Evolutionary conservation across 495 filamentous ascomycete species (phyloP).

Genomic region (Elasticomyces elasticus): DNA sequence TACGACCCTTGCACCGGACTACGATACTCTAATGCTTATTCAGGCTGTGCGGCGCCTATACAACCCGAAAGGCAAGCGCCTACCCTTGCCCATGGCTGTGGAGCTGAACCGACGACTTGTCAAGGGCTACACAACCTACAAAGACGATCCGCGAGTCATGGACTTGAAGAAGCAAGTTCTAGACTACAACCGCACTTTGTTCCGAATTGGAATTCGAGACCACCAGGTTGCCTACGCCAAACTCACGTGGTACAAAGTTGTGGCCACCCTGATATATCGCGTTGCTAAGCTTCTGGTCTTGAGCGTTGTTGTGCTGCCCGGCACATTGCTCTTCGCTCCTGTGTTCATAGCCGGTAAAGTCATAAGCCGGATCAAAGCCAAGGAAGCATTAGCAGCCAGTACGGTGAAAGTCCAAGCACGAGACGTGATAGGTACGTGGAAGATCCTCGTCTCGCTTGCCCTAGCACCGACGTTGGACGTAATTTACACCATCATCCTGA

Average conservation of each 20-base stretch:
- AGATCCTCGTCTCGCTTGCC: constrained; percentile 81
- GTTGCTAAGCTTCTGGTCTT: constrained; percentile 65
- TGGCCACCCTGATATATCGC: constrained; percentile 71
- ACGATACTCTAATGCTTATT: constrained; percentile 92
- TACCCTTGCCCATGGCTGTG: constrained; percentile 87
- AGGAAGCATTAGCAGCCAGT: constrained; percentile 80
- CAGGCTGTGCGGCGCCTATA: constrained; percentile 92
- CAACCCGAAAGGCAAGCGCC: constrained; percentile 85
- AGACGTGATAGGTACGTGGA: constrained; percentile 98
- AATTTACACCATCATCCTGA: constrained; percentile 63
- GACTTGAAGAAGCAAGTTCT: constrained; percentile 67
- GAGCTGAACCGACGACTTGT: constrained; percentile 92
- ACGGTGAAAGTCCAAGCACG: constrained; percentile 87
- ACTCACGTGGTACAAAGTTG: constrained; percentile 62
- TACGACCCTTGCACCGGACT: constrained; percentile 88
- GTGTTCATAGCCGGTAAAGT: constrained; percentile 84
- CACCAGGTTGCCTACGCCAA: constrained; percentile 93
- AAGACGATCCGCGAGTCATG: constrained; percentile 78
- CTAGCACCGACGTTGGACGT: constrained; percentile 81
- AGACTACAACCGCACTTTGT: constrained; percentile 80
- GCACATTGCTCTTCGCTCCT: constrained; percentile 75
- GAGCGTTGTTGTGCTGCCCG: constrained; percentile 73
- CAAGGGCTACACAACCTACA: constrained; percentile 85
- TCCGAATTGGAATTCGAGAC: constrained; percentile 76
- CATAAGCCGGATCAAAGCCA: constrained; percentile 84